phyloP scores from a whole-genome alignment of 225 moss, liverwort and hornwort genomes.

The Climacium dendroides region DNA sequence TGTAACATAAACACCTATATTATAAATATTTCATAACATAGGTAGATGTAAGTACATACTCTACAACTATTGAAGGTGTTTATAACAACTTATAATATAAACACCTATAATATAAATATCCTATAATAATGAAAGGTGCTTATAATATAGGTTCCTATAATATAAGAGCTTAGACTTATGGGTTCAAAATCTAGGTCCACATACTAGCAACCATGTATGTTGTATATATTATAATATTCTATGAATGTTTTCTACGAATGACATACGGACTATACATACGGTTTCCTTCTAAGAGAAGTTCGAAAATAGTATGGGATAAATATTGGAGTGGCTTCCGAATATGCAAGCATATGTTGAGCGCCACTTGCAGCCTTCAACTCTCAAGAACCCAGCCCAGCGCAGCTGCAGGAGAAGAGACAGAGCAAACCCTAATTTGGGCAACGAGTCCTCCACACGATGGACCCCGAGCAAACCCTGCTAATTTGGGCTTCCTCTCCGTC shows the following conservation, averaged over 20 bases:
- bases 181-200: no score
- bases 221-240: no score
- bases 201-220: no score
- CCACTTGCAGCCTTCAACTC: background rate
- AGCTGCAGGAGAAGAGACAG: background rate
- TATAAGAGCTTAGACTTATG: no score
- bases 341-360: background rate
- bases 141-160: no score
- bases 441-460: background rate
- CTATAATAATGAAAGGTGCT: no score
- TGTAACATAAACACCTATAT: no score
- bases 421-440: background rate
- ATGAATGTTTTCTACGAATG: rapidly evolving
- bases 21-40: no score
- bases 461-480: background rate
- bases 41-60: no score
- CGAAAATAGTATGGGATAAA: background rate
- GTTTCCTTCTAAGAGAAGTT: background rate
- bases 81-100: no score
- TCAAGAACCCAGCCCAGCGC: background rate
- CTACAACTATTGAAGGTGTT: no score
- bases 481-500: background rate
- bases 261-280: rapidly evolving
- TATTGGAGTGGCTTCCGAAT: background rate
- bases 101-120: no score